Conservation (phyloP, 805 yeast genomes). For the Pichia manshurica region DNA sequence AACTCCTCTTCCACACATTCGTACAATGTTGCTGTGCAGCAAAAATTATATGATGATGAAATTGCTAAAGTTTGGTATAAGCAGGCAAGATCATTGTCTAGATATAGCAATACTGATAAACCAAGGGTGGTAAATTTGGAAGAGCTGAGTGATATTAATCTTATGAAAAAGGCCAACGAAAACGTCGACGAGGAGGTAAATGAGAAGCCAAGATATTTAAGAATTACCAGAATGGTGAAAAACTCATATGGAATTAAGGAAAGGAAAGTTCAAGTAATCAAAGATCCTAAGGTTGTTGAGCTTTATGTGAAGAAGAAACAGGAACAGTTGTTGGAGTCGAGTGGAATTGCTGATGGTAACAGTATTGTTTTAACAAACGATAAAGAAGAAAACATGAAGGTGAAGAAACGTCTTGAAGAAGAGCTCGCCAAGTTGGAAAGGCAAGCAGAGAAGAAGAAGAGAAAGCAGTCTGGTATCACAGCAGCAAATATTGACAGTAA, state of each 20-base stretch:
- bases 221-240: conserved; percentile 71
- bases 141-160: conserved; percentile 29
- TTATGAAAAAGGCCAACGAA: conserved; percentile 32
- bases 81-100: conserved; percentile 58
- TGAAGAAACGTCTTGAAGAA: conserved; percentile 71
- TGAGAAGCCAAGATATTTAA: conserved; percentile 34
- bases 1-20: conserved; percentile 51
- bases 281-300: conserved; percentile 80
- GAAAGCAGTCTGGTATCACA: conserved; percentile 27
- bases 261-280: conserved; percentile 68
- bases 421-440: conserved; percentile 79
- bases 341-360: conserved; percentile 60
- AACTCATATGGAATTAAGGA: conserved; percentile 85
- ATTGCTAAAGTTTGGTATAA: conserved; percentile 84
- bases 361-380: conserved; percentile 68
- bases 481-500: conserved; percentile 33
- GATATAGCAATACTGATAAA: conserved; percentile 21
- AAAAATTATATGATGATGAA: conserved; percentile 87
- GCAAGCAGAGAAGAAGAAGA: conserved; percentile 50
- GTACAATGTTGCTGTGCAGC: conserved; percentile 79
- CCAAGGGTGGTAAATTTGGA: conserved; percentile 23
- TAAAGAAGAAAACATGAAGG: conserved; percentile 72
- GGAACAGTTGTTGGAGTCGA: conserved; percentile 33
- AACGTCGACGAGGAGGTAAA: conserved; percentile 29
- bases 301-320: conserved; percentile 65